A percentile compares a stretch with the other conserved stretches of the same genome.
phyloP scores from a whole-genome alignment of 176 grass and related monocot genomes.

The Poa pratensis region DNA sequence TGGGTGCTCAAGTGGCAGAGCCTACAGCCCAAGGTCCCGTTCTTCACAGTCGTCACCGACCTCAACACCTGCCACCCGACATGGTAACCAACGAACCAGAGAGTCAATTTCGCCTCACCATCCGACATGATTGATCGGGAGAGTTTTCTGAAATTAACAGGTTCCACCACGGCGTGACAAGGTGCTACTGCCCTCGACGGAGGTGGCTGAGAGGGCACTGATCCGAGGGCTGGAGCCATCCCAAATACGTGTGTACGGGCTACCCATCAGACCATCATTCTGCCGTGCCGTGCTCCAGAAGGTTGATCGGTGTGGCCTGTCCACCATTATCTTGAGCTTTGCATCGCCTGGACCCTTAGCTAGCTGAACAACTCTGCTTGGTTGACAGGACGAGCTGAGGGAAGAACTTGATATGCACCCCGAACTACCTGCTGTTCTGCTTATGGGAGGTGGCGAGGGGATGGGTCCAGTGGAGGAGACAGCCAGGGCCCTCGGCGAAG shows the following conservation, averaged over 20 bases:
- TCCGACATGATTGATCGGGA: neutral
- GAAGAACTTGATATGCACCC: constrained; percentile 68
- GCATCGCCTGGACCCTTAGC: neutral
- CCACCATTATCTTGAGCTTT: neutral
- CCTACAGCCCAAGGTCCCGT: constrained; percentile 68
- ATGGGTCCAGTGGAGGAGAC: constrained; percentile 85
- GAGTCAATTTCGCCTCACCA: too few species aligned
- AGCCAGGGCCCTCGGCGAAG: constrained; percentile 61
- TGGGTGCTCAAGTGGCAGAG: constrained; percentile 96
- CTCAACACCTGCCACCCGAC: constrained; percentile 91
- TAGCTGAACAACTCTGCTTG: constrained; percentile 13
- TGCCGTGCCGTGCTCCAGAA: constrained; percentile 73
- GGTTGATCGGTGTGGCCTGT: constrained; percentile 38
- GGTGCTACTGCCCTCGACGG: constrained; percentile 83
- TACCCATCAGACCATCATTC: constrained; percentile 89
- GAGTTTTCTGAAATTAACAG: constrained; percentile 23
- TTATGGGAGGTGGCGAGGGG: constrained; percentile 89
- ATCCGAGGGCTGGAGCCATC: constrained; percentile 62
- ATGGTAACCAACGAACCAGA: constrained; percentile 49
- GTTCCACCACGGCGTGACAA: constrained; percentile 80
- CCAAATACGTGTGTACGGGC: constrained; percentile 73
- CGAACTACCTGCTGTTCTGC: constrained; percentile 65
- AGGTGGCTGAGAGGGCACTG: constrained; percentile 71
- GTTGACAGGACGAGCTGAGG: constrained; percentile 65
- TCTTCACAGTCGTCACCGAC: constrained; percentile 84